phyloP scores from a whole-genome alignment of 1,284 basidiomycete species.

The Sporisorium reilianum region DNA sequence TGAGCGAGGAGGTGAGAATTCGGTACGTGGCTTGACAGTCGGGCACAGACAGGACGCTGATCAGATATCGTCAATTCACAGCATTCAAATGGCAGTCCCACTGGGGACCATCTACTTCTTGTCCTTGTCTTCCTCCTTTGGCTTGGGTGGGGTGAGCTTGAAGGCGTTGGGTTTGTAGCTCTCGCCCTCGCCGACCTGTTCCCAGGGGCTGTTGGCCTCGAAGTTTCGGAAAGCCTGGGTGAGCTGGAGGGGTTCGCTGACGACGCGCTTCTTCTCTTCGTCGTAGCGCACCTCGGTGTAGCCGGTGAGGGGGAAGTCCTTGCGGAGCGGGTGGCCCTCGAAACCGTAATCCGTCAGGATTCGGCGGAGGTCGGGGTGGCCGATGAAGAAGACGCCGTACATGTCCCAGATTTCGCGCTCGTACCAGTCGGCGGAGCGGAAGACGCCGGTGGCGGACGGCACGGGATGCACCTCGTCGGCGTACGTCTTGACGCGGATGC shows the following conservation, averaged over 20 bases:
- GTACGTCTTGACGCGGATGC: conserved; percentile 98
- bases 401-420: conserved; percentile 99
- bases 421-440: conserved; percentile 96
- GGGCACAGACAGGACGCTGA: too few species aligned
- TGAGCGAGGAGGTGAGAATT: too few species aligned
- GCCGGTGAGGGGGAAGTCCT: conserved; percentile 97
- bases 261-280: conserved; percentile 97
- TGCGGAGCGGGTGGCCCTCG: conserved; percentile 96
- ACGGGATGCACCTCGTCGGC: conserved; percentile 95
- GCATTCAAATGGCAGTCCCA: background rate
- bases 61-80: conserved; percentile 5
- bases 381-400: conserved; percentile 95
- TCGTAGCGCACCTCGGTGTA: conserved; percentile 98
- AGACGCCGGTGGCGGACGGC: conserved; percentile 83
- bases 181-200: conserved; percentile 90
- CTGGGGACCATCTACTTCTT: conserved; percentile 49
- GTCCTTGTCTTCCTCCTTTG: conserved; percentile 69
- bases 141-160: conserved; percentile 71
- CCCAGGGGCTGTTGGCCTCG: conserved; percentile 85
- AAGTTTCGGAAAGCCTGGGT: conserved; percentile 99
- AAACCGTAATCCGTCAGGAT: conserved; percentile 99
- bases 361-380: conserved; percentile 94
- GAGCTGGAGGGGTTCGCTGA: conserved; percentile 96
- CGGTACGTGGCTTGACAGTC: too few species aligned
- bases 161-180: conserved; percentile 74